These are phyloP conservation scores for Coix lacrymajobi DNA, from an alignment of 176 grass and related monocot species.

Conservation along the genomic window DNA sequence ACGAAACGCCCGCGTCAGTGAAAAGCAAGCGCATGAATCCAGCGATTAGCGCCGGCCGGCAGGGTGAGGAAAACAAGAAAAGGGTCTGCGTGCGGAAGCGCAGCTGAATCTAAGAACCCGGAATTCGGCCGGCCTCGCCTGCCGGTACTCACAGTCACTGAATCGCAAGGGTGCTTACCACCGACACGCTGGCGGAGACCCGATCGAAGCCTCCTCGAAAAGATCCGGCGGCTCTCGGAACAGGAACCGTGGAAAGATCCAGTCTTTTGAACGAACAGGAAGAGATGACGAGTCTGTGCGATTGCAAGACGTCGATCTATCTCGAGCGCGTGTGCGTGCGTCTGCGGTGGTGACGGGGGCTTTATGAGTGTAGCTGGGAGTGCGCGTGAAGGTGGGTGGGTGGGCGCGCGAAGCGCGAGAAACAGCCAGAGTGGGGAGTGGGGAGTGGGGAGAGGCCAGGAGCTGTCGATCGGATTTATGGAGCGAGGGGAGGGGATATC, in stretches of 20 bases:
- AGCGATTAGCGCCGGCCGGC: background rate
- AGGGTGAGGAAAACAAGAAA: background rate
- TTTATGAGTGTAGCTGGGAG: background rate
- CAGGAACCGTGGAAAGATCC: background rate
- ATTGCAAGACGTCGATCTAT: background rate
- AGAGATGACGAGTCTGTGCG: background rate
- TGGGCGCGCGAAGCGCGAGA: background rate
- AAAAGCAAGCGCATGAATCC: background rate
- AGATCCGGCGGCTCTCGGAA: background rate
- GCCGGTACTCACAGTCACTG: background rate
- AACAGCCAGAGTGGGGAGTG: background rate
- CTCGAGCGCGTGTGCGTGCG: background rate
- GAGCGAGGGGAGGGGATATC: too few species aligned
- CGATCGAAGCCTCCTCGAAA: background rate
- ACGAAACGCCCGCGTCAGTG: background rate
- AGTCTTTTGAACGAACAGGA: background rate
- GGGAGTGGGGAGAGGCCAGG: background rate
- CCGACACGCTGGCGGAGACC: background rate
- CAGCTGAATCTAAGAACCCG: background rate
- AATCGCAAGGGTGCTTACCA: slow-evolving; percentile 16
- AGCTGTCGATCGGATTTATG: slow-evolving; percentile 10
- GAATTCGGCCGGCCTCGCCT: background rate
- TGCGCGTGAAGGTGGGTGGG: background rate
- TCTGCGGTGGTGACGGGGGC: background rate
- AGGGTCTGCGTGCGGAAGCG: background rate